Evolutionary conservation across 108 stramenopile species (phyloP).

Genomic region (Cyclotella sp.): DNA sequence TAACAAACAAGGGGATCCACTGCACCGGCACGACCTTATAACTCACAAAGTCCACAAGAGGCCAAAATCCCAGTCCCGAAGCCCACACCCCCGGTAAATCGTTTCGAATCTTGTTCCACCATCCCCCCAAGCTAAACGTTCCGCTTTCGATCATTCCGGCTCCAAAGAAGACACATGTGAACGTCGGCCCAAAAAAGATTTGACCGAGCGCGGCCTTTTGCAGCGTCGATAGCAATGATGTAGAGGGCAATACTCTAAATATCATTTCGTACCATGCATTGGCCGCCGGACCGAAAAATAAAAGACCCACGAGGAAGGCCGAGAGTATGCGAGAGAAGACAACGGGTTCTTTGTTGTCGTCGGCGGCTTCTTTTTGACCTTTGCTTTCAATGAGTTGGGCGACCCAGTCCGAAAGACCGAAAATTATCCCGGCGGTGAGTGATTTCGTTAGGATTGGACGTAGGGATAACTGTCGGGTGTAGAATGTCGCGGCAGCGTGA

Average conservation of each 20-base stretch:
- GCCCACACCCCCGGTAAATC: constrained; percentile 86
- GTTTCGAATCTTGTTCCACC: constrained; percentile 67
- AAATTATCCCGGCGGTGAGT: constrained; percentile 75
- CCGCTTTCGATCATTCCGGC: constrained; percentile 66
- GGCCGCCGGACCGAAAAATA: constrained; percentile 90
- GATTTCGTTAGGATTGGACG: constrained; percentile 84
- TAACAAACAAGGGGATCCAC: constrained; percentile 86
- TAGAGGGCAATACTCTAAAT: constrained; percentile 63
- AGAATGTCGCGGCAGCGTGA: constrained; percentile 35
- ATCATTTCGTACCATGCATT: constrained; percentile 85
- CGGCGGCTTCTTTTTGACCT: background rate
- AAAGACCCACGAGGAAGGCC: constrained; percentile 68
- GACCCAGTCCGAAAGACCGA: constrained; percentile 73
- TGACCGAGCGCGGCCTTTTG: constrained; percentile 87
- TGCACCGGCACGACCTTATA: constrained; percentile 72
- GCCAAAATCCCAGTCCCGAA: constrained; percentile 87
- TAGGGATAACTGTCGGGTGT: constrained; percentile 41
- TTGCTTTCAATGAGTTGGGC: constrained; percentile 75
- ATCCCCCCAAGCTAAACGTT: constrained; percentile 60
- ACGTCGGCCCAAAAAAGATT: constrained; percentile 85
- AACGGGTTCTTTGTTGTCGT: constrained; percentile 14
- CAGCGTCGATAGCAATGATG: constrained; percentile 67
- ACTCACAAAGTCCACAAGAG: constrained; percentile 84
- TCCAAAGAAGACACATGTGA: constrained; percentile 88
- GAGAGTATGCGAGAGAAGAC: constrained; percentile 59